Conservation (phyloP, 495 filamentous ascomycete genomes). For the Neurospora discreta region DNA sequence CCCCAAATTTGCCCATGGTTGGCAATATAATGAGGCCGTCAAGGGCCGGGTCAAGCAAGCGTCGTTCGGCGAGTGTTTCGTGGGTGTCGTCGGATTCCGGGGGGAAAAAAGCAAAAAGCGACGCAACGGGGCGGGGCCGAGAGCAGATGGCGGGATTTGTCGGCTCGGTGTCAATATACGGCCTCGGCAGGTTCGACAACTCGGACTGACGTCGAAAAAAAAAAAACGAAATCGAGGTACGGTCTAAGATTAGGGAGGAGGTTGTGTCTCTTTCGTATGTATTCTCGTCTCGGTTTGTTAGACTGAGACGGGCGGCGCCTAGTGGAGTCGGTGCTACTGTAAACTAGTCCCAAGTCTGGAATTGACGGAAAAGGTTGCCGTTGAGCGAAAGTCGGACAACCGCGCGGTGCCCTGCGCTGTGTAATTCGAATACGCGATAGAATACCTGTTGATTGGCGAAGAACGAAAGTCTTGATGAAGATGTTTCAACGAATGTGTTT, state of each 20-base stretch:
- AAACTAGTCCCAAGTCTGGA: background rate
- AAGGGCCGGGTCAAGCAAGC: background rate
- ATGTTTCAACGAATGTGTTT: conserved; percentile 2
- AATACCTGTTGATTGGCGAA: background rate
- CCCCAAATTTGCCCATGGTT: conserved; percentile 72
- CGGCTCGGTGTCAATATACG: background rate
- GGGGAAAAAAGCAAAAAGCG: background rate
- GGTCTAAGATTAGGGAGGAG: background rate
- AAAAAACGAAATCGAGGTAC: background rate
- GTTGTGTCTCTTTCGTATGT: background rate
- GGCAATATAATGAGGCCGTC: conserved; percentile 4
- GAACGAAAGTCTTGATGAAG: background rate
- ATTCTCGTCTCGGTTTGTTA: background rate
- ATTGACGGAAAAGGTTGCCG: background rate
- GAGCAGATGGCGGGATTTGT: background rate
- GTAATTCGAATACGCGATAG: background rate
- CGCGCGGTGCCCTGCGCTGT: too few relatives aligned
- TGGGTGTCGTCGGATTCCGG: background rate
- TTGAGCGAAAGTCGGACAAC: background rate
- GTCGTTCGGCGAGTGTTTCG: background rate
- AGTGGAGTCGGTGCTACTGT: background rate
- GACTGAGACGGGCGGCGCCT: background rate
- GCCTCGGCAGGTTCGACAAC: background rate
- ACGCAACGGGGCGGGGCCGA: background rate
- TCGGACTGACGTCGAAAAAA: background rate